Evolutionary conservation across 805 yeast genomes (phyloP), one percentile per base, ranked within the genome.

Genomic region (Barnettozyma salicaria): DNA sequence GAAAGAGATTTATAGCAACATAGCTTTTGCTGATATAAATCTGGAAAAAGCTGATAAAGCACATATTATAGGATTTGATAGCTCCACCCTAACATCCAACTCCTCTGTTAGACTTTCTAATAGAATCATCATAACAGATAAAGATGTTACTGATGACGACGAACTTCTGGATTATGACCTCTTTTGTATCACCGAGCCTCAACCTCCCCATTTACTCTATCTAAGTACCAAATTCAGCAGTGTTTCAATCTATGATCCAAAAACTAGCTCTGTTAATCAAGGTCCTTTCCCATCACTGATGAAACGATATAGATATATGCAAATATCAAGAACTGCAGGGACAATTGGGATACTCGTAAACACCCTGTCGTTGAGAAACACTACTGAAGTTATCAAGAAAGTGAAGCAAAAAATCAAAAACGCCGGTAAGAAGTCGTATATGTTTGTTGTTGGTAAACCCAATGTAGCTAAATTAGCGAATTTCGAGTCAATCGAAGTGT

Each of bases 371-470:
- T 60, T 92, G 26, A 63, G 78, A 26, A 82, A 85, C 52, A 84
- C 95, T 6, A 74, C 76, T 36, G 67, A 58, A n/a, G 62, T 90
- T 24, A 67, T 90, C 36, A 75, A 78, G 37, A 65, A 67, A 23
- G 72, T 88, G 7, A 72, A 76, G 12, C 56, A 64, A 19, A 71
- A 81, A 59, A 75, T 92, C 40, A 72, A 68, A 35, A 68, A 65
- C 4, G 88, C 90, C 0, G 96, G 85, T 2, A 92, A 92, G 61
- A 92, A 92, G 54, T 90, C 85, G 47, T 92, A 92, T 55, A 73
- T 87, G 55, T 88, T 92, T 63, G 97, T 89, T 4, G 97, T 92
- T 4, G 98, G 98, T 9, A 92, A 92, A 58, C 97, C 97, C 8
- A 92, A 92, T 53, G 97, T 92, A 14, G 96, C 98, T 19, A 92